A percentile compares a stretch with the other conserved stretches of the same genome.
Evolutionary conservation across 352 stramenopile species (phyloP).

Genomic region (Achlya hypogyna): DNA sequence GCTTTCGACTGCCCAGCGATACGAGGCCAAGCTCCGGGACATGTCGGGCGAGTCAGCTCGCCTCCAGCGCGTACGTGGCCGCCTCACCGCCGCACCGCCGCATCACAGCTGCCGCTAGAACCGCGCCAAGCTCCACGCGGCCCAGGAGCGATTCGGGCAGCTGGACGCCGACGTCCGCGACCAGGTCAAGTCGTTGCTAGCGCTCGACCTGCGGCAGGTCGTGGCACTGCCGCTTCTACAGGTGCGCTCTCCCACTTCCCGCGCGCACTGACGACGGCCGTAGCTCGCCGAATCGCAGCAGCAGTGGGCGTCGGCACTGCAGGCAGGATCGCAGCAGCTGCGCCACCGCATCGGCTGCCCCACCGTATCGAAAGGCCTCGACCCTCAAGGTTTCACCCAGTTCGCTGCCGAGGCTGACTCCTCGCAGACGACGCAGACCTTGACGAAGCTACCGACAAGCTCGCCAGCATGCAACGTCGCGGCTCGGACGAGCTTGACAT

Average conservation of each 20-base stretch:
- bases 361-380: background rate
- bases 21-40: conserved; percentile 49
- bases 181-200: conserved; percentile 26
- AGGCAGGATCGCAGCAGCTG: background rate
- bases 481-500: conserved; percentile 25
- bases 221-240: conserved; percentile 10
- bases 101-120: conserved; percentile 35
- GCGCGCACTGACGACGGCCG: conserved; percentile 26
- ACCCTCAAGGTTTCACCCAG: conserved; percentile 31
- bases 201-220: background rate
- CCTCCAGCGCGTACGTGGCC: conserved; percentile 38
- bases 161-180: conserved; percentile 44
- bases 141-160: conserved; percentile 45
- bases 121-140: conserved; percentile 45
- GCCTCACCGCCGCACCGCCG: background rate
- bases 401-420: conserved; percentile 10
- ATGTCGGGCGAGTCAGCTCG: conserved; percentile 42
- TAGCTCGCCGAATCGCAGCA: conserved; percentile 18
- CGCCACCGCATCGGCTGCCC: background rate
- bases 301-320: conserved; percentile 11
- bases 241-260: conserved; percentile 30
- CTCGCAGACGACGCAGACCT: background rate
- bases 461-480: conserved; percentile 18
- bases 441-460: conserved; percentile 22
- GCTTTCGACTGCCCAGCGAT: conserved; percentile 40